A percentile compares a stretch with the other conserved stretches of the same genome.
Evolutionary conservation across 192 early-diverging fungal genomes (phyloP).

Genomic region (Lunasporangiospora selenospora): DNA sequence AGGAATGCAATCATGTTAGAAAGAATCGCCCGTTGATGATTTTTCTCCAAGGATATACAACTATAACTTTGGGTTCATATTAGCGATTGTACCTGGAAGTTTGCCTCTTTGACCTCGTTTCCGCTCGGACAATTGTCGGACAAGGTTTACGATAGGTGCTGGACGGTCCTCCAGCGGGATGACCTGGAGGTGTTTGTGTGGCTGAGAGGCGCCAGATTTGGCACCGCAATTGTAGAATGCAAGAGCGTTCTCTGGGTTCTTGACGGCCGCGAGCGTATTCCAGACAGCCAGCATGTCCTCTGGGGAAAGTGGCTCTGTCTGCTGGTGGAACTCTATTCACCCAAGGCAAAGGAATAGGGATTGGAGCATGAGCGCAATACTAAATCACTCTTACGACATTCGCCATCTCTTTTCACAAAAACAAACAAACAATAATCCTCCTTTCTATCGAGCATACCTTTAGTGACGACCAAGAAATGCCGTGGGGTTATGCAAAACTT

Average conservation of each 20-base stretch:
- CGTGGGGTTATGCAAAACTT: constrained; percentile 62
- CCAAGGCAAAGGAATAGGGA: too few relatives aligned
- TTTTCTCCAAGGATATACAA: too few relatives aligned
- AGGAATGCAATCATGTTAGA: neutral
- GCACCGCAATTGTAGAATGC: constrained; percentile 67
- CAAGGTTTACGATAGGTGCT: constrained; percentile 51
- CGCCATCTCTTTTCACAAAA: too few relatives aligned
- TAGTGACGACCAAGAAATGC: constrained; percentile 62
- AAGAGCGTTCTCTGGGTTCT: constrained; percentile 26
- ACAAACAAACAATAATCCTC: too few relatives aligned
- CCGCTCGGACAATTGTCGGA: constrained; percentile 41
- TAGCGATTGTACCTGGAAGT: too few relatives aligned
- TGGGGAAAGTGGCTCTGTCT: constrained; percentile 56
- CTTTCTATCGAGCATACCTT: constrained; percentile 52
- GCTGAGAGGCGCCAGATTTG: constrained; percentile 61
- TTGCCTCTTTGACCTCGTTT: too few relatives aligned
- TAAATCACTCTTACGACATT: too few relatives aligned
- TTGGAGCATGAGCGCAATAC: too few relatives aligned
- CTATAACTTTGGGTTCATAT: too few relatives aligned
- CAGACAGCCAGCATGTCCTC: constrained; percentile 52
- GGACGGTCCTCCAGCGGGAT: constrained; percentile 46
- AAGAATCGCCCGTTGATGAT: neutral
- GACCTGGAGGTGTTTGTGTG: constrained; percentile 67
- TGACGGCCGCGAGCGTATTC: constrained; percentile 36
- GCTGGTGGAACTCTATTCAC: constrained; percentile 55